Conservation (phyloP, 768 basidiomycete genomes). For the Astraeus odoratus region DNA sequence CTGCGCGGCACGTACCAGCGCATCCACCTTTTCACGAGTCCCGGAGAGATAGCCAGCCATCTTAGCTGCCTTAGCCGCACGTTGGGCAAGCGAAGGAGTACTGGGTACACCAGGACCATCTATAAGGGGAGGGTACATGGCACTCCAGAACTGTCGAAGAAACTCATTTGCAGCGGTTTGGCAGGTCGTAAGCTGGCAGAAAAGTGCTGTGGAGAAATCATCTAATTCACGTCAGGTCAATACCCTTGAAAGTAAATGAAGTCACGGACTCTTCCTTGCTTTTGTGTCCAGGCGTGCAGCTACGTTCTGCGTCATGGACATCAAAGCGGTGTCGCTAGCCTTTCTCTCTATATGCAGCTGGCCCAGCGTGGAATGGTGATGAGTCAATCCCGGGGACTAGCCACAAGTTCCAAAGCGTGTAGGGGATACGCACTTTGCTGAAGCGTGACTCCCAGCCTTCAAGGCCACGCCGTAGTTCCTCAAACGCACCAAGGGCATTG, state of each 20-base stretch:
- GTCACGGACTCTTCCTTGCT: slow-evolving; percentile 51
- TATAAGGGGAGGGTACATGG: slow-evolving; percentile 68
- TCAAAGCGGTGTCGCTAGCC: slow-evolving; percentile 59
- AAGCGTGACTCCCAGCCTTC: slow-evolving; percentile 53
- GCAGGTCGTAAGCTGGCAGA: slow-evolving; percentile 80
- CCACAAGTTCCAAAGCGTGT: neutral
- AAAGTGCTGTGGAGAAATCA: slow-evolving; percentile 72
- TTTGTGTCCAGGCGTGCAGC: slow-evolving; percentile 61
- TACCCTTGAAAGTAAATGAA: neutral
- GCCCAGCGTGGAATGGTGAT: neutral
- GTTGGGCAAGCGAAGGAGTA: slow-evolving; percentile 55
- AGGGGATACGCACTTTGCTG: slow-evolving; percentile 38
- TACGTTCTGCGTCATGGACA: slow-evolving; percentile 76
- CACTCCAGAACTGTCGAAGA: slow-evolving; percentile 91
- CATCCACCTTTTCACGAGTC: slow-evolving; percentile 77
- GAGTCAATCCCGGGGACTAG: neutral
- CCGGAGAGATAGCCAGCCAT: slow-evolving; percentile 80
- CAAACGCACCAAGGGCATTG: slow-evolving; percentile 43
- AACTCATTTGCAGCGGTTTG: slow-evolving; percentile 95
- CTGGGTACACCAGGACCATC: slow-evolving; percentile 47
- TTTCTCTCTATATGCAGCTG: slow-evolving; percentile 67
- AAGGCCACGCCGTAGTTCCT: slow-evolving; percentile 40
- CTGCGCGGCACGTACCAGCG: slow-evolving; percentile 59
- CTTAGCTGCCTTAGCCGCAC: slow-evolving; percentile 71
- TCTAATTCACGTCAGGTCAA: slow-evolving; percentile 33